Base-by-base conservation (phyloP, 805 yeast genomes). In the Yamadazyma scolyti region DNA sequence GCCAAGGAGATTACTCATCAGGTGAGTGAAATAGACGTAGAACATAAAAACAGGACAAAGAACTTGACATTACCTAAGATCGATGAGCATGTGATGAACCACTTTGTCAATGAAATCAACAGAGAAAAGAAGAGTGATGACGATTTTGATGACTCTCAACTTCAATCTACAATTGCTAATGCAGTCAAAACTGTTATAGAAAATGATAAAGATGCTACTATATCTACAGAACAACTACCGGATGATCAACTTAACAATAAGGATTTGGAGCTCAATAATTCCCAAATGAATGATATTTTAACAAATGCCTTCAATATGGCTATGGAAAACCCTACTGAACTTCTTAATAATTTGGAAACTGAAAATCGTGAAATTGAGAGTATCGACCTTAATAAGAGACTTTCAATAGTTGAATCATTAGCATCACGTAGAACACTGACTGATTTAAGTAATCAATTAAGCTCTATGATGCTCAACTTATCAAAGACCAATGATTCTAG, bases 251-350 rank as follows among this genome's bases (percentile, higher is more conserved):
- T 26, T 15, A 9, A 27, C 23, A 20, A 33, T 6, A 37, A 34
- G 27, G 40, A 31, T 7, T 40, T 13, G 9, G 76, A 73, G 16
- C 60, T 80, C 36, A 85, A 80, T 45, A 68, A 61, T 32, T 47
- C 60, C 33, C 73, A 68, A 36, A 70, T 82, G 76, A 79, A 75
- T 45, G 82, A 75, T 42, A 82, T 82, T 41, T 71, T 82, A 68
- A 86, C 79, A 41, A 80, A 80, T 56, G 93, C 90, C 1, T 70
- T 82, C 60, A 74, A 75, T 27, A 68, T 83, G 80, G 93, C 89
- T 0, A 75, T 77, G 67, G 81, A 75, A 38, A 75, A 79, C 37
- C 82, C 82, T 42, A 50, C 53, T 46, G 54, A 72, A 54, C 46
- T 69, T 46, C 48, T 65, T 57, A 56, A 53, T 3, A 59, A 56